A percentile compares a stretch with the other conserved stretches of the same genome.
phyloP scores from a whole-genome alignment of 2,329 filamentous ascomycete genomes.

The Ascosphaera apis region DNA sequence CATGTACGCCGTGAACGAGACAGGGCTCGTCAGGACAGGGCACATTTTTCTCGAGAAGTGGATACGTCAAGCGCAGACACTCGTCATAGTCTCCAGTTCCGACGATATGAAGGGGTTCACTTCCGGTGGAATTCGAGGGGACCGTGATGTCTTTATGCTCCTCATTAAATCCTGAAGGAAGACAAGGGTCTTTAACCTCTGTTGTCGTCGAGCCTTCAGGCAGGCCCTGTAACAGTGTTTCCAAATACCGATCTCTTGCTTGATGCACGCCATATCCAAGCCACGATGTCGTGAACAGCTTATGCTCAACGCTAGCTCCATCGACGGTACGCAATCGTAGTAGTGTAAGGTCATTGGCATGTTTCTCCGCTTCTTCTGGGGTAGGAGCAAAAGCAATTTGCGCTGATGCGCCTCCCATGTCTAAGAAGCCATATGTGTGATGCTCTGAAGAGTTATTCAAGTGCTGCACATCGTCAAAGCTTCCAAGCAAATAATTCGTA shows the following conservation, averaged over 20 bases:
- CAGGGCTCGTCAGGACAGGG: slow-evolving; percentile 68
- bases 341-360: slow-evolving; percentile 71
- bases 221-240: slow-evolving; percentile 32
- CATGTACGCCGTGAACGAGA: slow-evolving; percentile 72
- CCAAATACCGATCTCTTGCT: slow-evolving; percentile 65
- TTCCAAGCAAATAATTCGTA: slow-evolving; percentile 80
- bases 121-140: slow-evolving; percentile 15
- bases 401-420: slow-evolving; percentile 94
- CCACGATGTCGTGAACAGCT: slow-evolving; percentile 91
- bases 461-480: slow-evolving; percentile 60
- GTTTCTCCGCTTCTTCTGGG: slow-evolving; percentile 66
- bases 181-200: slow-evolving; percentile 52
- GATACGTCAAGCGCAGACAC: slow-evolving; percentile 61
- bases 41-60: slow-evolving; percentile 70
- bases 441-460: slow-evolving; percentile 57
- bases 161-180: slow-evolving; percentile 55
- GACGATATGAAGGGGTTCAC: slow-evolving; percentile 30
- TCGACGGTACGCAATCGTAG: slow-evolving; percentile 66
- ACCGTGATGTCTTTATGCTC: slow-evolving; percentile 21
- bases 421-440: slow-evolving; percentile 88
- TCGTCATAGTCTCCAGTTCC: slow-evolving; percentile 76
- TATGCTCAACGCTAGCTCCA: slow-evolving; percentile 56
- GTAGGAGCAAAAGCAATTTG: slow-evolving; percentile 98
- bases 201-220: slow-evolving; percentile 35
- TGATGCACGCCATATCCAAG: slow-evolving; percentile 93